phyloP scores from a whole-genome alignment of 164 flowering plant species.

The Vitis cinerea region DNA sequence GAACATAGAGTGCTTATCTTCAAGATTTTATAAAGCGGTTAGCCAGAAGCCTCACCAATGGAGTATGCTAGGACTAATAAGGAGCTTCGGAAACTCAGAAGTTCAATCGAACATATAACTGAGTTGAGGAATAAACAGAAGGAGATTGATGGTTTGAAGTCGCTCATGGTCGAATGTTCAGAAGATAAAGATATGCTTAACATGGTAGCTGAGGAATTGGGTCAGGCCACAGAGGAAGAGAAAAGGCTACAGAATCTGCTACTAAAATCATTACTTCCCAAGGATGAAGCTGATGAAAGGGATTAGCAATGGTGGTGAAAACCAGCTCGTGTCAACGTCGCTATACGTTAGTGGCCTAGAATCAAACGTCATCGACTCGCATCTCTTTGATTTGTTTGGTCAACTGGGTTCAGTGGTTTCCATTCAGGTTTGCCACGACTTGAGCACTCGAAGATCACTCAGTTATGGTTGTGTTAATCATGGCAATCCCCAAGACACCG shows the following conservation, averaged over 20 bases:
- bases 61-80: conserved; percentile 85
- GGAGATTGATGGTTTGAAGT: conserved; percentile 76
- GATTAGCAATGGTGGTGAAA: conserved; percentile 25
- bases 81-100: conserved; percentile 71
- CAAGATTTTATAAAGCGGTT: conserved; percentile 64
- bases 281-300: conserved; percentile 97
- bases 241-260: conserved; percentile 58
- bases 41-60: conserved; percentile 76
- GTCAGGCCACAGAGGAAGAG: conserved; percentile 63
- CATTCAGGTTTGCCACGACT: conserved; percentile 27
- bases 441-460: conserved; percentile 23
- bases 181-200: conserved; percentile 82
- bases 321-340: conserved; percentile 13
- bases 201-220: conserved; percentile 72
- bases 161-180: conserved; percentile 55
- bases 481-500: conserved; percentile 15
- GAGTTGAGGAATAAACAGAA: conserved; percentile 70
- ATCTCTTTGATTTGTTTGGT: conserved; percentile 28
- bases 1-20: conserved; percentile 52
- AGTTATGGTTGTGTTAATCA: conserved; percentile 34
- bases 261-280: conserved; percentile 78
- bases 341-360: conserved; percentile 27
- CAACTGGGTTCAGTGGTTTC: conserved; percentile 26
- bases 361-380: conserved; percentile 21
- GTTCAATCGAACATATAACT: conserved; percentile 59